These are phyloP conservation scores for Candida dendrica DNA, from an alignment of 805 yeast species.

Conservation along the genomic window DNA sequence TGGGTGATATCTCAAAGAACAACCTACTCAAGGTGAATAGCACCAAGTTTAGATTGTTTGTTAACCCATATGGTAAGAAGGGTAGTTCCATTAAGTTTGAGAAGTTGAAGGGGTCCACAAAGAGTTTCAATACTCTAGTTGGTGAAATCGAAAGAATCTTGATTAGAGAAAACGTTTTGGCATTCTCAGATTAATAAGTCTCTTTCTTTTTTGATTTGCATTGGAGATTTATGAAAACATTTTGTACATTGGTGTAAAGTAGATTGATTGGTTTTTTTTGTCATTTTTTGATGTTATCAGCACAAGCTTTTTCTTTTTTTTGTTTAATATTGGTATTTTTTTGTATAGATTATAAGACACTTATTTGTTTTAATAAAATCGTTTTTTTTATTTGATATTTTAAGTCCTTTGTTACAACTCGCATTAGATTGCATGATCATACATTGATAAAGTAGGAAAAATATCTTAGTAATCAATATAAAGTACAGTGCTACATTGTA, in stretches of 20 bases:
- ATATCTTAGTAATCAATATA: too few species aligned
- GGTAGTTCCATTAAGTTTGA: conserved; percentile 51
- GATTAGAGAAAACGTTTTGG: conserved; percentile 54
- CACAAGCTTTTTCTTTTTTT: too few species aligned
- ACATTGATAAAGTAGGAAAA: background rate
- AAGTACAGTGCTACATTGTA: too few species aligned
- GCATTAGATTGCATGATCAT: background rate
- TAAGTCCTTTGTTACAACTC: too few species aligned
- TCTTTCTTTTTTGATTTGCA: background rate
- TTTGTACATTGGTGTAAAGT: background rate
- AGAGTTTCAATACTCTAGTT: conserved; percentile 52
- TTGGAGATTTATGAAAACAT: background rate
- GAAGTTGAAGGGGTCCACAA: conserved; percentile 58
- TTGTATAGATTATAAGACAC: background rate
- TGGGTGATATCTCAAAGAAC: conserved; percentile 55
- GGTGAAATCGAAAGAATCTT: conserved; percentile 60
- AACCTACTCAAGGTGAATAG: conserved; percentile 58
- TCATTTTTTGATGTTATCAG: too few species aligned
- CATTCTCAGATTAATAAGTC: conserved; percentile 13
- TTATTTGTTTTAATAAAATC: too few species aligned
- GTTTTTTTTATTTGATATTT: too few species aligned
- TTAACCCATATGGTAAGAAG: conserved; percentile 35
- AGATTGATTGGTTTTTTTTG: background rate
- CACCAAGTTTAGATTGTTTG: conserved; percentile 53
- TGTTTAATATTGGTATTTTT: background rate